phyloP scores from a whole-genome alignment of 345 rosid species.

The Linum lewisii region DNA sequence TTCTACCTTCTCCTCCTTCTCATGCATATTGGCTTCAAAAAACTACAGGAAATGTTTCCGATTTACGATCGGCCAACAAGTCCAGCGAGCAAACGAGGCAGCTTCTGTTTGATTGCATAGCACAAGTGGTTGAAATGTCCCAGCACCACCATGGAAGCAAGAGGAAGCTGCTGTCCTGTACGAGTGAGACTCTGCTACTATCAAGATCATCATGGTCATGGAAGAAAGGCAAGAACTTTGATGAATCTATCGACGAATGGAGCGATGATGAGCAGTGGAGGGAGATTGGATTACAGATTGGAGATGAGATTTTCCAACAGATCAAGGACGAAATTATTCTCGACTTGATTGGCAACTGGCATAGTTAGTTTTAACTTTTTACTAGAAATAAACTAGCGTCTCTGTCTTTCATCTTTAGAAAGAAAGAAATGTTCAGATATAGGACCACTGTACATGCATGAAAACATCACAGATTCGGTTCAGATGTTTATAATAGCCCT shows the following conservation, averaged over 20 bases:
- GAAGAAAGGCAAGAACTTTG: neutral
- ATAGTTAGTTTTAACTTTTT: too few species aligned
- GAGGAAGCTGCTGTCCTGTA: neutral
- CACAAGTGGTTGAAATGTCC: neutral
- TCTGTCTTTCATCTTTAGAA: too few species aligned
- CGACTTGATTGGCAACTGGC: neutral
- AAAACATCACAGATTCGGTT: too few species aligned
- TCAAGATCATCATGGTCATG: neutral
- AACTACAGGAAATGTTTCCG: too few species aligned
- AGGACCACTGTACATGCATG: neutral
- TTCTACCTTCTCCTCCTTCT: neutral
- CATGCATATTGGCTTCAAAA: neutral
- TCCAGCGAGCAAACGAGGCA: neutral
- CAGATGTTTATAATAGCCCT: too few species aligned
- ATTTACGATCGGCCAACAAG: neutral
- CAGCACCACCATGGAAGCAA: neutral
- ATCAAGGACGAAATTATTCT: neutral
- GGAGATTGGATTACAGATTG: neutral
- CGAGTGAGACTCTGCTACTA: neutral
- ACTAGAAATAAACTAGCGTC: too few species aligned
- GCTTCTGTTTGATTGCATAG: neutral
- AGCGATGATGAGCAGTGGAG: neutral
- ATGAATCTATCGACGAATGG: neutral
- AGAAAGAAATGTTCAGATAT: too few species aligned
- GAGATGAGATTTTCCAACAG: neutral